phyloP scores from a whole-genome alignment of 164 flowering plant genomes.

The Saururus chinensis region DNA sequence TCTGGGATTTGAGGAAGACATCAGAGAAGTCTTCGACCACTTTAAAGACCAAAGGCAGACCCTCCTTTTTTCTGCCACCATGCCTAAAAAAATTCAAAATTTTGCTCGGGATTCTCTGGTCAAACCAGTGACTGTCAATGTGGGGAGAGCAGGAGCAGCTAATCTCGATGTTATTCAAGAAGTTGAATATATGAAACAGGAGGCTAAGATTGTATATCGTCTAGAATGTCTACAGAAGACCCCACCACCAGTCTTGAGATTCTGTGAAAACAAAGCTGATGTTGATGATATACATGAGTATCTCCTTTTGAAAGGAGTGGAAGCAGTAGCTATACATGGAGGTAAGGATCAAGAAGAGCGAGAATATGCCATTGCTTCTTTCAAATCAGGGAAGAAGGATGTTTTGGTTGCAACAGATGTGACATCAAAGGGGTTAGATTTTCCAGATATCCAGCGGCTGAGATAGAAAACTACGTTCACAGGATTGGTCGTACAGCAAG shows the following conservation, averaged over 20 bases:
- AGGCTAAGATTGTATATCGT: conserved; percentile 90
- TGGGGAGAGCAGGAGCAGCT: conserved; percentile 96
- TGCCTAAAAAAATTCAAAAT: conserved; percentile 91
- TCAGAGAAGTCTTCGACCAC: conserved; percentile 93
- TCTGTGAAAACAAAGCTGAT: conserved; percentile 96
- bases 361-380: conserved; percentile 81
- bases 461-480: conserved; percentile 90
- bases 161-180: conserved; percentile 96
- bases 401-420: conserved; percentile 96
- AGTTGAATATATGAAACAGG: conserved; percentile 95
- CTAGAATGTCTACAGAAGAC: conserved; percentile 93
- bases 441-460: conserved; percentile 92
- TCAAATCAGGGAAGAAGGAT: conserved; percentile 83
- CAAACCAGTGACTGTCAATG: conserved; percentile 79
- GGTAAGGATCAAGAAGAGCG: conserved; percentile 97
- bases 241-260: conserved; percentile 80
- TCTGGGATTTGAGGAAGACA: conserved; percentile 93
- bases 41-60: conserved; percentile 91
- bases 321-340: conserved; percentile 92
- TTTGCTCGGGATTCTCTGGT: conserved; percentile 84
- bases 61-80: conserved; percentile 93
- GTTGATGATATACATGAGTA: conserved; percentile 97
- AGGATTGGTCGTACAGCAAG: conserved; percentile 89
- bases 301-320: conserved; percentile 86
- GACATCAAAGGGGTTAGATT: conserved; percentile 92